Conservation (phyloP, 306 rosid genomes). For the Carpinus fangiana region DNA sequence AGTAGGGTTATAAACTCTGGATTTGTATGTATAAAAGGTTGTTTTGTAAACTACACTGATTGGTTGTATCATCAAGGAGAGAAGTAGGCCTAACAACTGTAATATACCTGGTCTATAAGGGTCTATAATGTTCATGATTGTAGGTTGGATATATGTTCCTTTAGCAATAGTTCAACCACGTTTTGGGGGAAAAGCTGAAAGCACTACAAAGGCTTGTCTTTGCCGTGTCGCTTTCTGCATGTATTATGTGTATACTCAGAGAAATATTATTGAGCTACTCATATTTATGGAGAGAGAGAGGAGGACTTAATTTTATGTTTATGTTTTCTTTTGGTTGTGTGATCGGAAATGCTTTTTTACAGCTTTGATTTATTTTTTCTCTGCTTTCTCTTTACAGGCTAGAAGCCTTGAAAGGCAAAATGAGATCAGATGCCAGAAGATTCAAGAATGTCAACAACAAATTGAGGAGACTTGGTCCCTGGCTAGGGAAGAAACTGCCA, state of each 20-base stretch:
- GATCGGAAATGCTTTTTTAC: not conserved
- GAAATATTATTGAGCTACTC: not conserved
- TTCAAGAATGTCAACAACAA: constrained; percentile 56
- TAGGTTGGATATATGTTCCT: too few species aligned
- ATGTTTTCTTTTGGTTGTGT: not conserved
- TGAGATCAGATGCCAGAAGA: constrained; percentile 47
- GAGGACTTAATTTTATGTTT: not conserved
- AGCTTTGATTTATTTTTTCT: not conserved
- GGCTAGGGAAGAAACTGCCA: constrained; percentile 73
- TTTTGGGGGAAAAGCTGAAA: not conserved
- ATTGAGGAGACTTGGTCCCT: constrained; percentile 60
- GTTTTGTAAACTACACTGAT: not conserved
- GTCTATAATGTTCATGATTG: too few species aligned
- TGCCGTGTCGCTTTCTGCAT: not conserved
- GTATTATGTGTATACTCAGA: not conserved
- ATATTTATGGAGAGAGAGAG: too few species aligned
- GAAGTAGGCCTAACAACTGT: not conserved
- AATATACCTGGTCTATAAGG: not conserved
- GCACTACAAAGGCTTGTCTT: not conserved
- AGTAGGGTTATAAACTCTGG: not conserved
- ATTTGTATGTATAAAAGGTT: not conserved
- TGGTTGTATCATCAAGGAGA: not conserved
- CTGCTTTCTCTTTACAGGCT: constrained; percentile 41
- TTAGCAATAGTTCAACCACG: too few species aligned
- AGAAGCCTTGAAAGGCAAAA: constrained; percentile 61